Evolutionary conservation across 2,329 filamentous ascomycete genomes (phyloP), one percentile per base, ranked within the genome.

Genomic region (Helotiales sp.): DNA sequence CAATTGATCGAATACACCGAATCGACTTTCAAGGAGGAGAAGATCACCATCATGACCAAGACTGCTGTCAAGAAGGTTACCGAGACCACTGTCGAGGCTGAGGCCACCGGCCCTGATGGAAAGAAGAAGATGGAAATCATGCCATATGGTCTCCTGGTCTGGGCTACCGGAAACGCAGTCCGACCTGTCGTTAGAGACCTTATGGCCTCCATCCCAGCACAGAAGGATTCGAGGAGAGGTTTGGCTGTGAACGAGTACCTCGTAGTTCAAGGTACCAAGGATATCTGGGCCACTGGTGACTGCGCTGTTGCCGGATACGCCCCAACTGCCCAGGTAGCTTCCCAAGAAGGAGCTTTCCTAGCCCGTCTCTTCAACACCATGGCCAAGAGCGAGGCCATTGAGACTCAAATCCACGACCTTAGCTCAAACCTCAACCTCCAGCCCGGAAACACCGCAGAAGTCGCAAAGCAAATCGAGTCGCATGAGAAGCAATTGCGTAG

Each of bases 1-100:
- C 93, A 97, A 82, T 86, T 99, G 77, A 98, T 99, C 78, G 96
- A 99, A 77, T 99, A 99, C 86, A 99, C 96, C 75, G 96, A 99
- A 84, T 95, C 94, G 82, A 97, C 95, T 55, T 96, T 99, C 85
- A 96, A 97, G 83, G 96, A 99, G 84, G 96, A 99, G 82, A 94
- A 93, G 78, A 99, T 99, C 78, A 90, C 93, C 75, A 97, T 99
- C 82, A 91, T 93, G 81, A 97, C 96, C 75, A 98, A 98, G 88
- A 98, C 96, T 73, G 96, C 97, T 90, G 96, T 99, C 79, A 98
- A 98, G 87, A 94, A 91, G 70, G 96, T 99, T 68, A 97, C 93
- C 34, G 91, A 96, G 76, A 96, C 92, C 82, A 90, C 88, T 78
- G 95, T 99, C 77, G 93, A 98, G 83, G 96, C 95, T 72, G 93